Evolutionary conservation across 1,284 basidiomycete genomes (phyloP).

Genomic region (Papiliotrema terrestris): DNA sequence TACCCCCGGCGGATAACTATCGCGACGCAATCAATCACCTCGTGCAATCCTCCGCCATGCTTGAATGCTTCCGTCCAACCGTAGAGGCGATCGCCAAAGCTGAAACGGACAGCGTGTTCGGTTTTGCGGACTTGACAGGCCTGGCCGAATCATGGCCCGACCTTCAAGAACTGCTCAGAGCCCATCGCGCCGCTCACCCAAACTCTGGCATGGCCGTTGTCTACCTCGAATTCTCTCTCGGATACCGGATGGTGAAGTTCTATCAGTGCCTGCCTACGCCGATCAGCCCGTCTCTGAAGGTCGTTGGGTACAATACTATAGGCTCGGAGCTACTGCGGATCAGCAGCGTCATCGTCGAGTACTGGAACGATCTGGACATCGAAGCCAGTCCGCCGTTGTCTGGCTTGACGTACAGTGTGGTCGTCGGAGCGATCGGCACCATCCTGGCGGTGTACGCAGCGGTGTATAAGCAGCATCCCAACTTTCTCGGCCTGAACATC

Average conservation of each 20-base stretch:
- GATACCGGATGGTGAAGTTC: not conserved
- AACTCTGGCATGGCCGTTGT: not conserved
- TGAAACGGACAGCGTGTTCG: not conserved
- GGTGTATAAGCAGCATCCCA: not conserved
- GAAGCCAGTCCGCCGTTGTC: not conserved
- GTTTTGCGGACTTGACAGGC: not conserved
- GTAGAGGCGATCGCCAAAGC: not conserved
- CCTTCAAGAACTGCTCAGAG: not conserved
- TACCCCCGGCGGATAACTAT: not conserved
- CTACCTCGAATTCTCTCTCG: not conserved
- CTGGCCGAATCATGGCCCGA: not conserved
- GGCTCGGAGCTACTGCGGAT: not conserved
- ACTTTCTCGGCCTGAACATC: slow-evolving; percentile 1
- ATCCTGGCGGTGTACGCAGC: slow-evolving; percentile 1
- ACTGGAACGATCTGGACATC: not conserved
- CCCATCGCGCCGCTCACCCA: not conserved
- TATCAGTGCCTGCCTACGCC: not conserved
- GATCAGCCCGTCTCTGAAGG: not conserved
- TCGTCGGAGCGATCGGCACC: not conserved
- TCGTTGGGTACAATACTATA: not conserved
- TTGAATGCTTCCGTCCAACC: not conserved
- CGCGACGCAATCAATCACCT: not conserved
- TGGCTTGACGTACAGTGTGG: not conserved
- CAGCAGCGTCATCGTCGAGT: not conserved
- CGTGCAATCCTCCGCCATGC: not conserved